These are phyloP conservation scores for Ceratocystis papillata DNA, from an alignment of 2,329 filamentous ascomycete genomes.

Conservation along the genomic window DNA sequence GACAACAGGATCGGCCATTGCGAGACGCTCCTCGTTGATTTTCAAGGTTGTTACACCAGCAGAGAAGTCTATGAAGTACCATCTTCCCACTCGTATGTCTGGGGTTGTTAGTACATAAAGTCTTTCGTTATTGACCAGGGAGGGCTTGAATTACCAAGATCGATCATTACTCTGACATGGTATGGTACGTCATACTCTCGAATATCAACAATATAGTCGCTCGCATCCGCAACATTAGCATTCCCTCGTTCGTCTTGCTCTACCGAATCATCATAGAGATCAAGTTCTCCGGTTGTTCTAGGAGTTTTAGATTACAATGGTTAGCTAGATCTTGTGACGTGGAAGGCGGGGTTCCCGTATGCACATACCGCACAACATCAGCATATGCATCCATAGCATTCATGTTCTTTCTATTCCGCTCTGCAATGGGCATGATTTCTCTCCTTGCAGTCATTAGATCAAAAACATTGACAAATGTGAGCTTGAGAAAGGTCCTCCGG, in stretches of 20 bases:
- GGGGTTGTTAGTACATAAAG: slow-evolving; percentile 27
- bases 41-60: slow-evolving; percentile 76
- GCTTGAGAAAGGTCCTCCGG: slow-evolving; percentile 72
- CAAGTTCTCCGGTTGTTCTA: slow-evolving; percentile 70
- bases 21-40: slow-evolving; percentile 75
- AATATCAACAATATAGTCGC: slow-evolving; percentile 96
- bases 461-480: slow-evolving; percentile 76
- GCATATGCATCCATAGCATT: slow-evolving; percentile 97
- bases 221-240: slow-evolving; percentile 69
- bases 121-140: neutral
- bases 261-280: slow-evolving; percentile 86
- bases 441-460: slow-evolving; percentile 77
- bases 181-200: slow-evolving; percentile 99
- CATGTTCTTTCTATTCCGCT: slow-evolving; percentile 93
- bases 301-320: slow-evolving; percentile 1
- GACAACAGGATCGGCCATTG: slow-evolving; percentile 90
- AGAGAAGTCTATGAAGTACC: slow-evolving; percentile 92
- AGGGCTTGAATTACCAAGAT: slow-evolving; percentile 49
- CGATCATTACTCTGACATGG: slow-evolving; percentile 97
- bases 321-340: slow-evolving; percentile 24
- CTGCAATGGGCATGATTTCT: slow-evolving; percentile 78
- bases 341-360: neutral
- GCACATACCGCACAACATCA: slow-evolving; percentile 72
- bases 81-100: slow-evolving; percentile 93
- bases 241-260: slow-evolving; percentile 69